Percentiles rank a stretch among this genome's conserved stretches.
Evolutionary conservation across 2,329 filamentous ascomycete genomes (phyloP).

Genomic region (Alternaria alternata): DNA sequence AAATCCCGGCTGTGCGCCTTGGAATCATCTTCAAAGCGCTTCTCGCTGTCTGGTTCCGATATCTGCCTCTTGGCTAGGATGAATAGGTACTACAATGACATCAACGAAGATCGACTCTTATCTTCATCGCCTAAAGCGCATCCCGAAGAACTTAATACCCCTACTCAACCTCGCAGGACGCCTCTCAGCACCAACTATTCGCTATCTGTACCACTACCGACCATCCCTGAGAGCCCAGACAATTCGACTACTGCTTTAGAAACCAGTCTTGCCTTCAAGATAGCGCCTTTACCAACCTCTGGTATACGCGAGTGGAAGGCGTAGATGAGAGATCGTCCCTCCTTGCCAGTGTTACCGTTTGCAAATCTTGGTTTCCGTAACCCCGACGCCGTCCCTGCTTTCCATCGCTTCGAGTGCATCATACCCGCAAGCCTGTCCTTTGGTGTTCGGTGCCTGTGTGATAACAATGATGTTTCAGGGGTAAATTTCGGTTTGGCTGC

Average conservation of each 20-base stretch:
- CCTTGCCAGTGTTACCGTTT: constrained; percentile 6
- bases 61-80: neutral
- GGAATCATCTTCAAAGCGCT: neutral
- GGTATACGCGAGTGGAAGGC: neutral
- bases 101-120: neutral
- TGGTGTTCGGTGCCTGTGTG: neutral
- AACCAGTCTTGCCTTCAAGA: neutral
- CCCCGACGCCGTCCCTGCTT: constrained; percentile 1
- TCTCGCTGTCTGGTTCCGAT: neutral
- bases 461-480: neutral
- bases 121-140: neutral
- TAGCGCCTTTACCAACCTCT: neutral
- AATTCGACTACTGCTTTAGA: neutral
- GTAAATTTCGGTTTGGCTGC: constrained; percentile 4
- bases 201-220: neutral
- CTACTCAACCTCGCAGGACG: neutral
- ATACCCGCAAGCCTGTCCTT: neutral
- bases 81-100: neutral
- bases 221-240: neutral
- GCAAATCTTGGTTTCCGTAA: constrained; percentile 4
- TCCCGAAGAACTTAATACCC: neutral
- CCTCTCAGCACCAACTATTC: neutral
- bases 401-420: neutral
- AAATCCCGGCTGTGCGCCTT: neutral
- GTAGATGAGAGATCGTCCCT: neutral